phyloP scores from a whole-genome alignment of 164 flowering plant genomes.

The Tetracentron sinense region DNA sequence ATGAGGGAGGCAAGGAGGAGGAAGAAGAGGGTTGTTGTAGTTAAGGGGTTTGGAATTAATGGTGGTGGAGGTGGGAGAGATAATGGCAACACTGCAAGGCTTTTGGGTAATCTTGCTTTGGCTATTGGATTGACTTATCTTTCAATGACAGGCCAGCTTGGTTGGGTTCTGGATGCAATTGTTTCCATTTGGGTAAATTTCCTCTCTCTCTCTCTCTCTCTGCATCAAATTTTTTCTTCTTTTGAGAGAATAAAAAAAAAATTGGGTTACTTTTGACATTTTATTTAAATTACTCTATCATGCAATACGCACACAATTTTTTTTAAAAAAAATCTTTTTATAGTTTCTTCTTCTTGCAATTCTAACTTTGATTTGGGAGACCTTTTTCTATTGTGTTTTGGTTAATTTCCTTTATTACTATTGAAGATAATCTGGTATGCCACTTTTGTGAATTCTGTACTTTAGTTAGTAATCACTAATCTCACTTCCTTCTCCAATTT shows the following conservation, averaged over 20 bases:
- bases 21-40: constrained; percentile 47
- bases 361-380: not conserved
- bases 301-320: too few species aligned
- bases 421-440: not conserved
- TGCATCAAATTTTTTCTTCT: not conserved
- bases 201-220: constrained; percentile 16
- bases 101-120: constrained; percentile 77
- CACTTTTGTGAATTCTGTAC: not conserved
- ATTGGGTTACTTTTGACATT: too few species aligned
- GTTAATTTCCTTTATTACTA: not conserved
- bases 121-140: constrained; percentile 86
- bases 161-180: constrained; percentile 89
- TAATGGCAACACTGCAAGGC: constrained; percentile 43
- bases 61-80: constrained; percentile 57
- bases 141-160: constrained; percentile 82
- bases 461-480: too few species aligned
- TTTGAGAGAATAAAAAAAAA: too few species aligned
- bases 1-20: constrained; percentile 25
- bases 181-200: constrained; percentile 88
- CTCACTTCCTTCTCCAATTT: too few species aligned
- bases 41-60: constrained; percentile 55
- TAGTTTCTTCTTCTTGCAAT: not conserved
- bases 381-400: not conserved
- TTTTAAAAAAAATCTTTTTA: too few species aligned
- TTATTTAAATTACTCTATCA: too few species aligned